Percentiles rank a stretch among this genome's conserved stretches.
These are phyloP conservation scores for Coniochaeta prunicola DNA, from an alignment of 2,329 filamentous ascomycete genomes.

Conservation along the genomic window DNA sequence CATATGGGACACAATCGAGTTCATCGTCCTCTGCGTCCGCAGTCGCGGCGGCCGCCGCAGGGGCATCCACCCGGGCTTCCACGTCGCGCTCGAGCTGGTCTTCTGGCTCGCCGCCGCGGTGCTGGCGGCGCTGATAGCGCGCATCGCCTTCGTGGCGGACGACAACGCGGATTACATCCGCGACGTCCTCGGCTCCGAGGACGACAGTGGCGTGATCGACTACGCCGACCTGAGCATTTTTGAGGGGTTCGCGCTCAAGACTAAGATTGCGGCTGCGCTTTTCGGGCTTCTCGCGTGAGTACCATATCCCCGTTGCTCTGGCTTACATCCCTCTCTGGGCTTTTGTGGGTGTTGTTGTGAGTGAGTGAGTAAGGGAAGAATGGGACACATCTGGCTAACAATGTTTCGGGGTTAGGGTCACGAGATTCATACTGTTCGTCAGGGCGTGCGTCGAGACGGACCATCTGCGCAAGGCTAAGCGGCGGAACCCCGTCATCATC, in stretches of 20 bases:
- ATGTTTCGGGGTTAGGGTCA: background rate
- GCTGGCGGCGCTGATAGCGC: background rate
- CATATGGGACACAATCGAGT: background rate
- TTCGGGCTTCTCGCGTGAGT: background rate
- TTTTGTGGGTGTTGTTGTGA: too few species aligned
- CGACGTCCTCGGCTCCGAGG: background rate
- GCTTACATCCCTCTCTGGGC: too few species aligned
- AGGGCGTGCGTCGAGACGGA: background rate
- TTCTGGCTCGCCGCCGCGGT: background rate
- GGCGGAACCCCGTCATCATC: background rate
- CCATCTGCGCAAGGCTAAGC: background rate
- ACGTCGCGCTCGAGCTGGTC: background rate
- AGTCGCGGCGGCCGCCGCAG: background rate
- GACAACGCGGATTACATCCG: background rate
- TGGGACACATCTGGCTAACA: background rate
- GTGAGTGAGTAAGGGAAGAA: background rate
- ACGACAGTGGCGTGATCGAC: background rate
- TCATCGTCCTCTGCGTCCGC: slow-evolving; percentile 2
- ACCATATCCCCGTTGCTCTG: background rate
- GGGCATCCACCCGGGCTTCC: background rate
- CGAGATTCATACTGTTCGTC: background rate
- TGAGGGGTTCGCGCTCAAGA: background rate
- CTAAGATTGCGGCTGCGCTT: background rate
- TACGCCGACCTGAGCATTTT: background rate
- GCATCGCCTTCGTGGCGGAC: background rate